Conservation (phyloP, 1,284 basidiomycete genomes). For the Omphalotus olearius region DNA sequence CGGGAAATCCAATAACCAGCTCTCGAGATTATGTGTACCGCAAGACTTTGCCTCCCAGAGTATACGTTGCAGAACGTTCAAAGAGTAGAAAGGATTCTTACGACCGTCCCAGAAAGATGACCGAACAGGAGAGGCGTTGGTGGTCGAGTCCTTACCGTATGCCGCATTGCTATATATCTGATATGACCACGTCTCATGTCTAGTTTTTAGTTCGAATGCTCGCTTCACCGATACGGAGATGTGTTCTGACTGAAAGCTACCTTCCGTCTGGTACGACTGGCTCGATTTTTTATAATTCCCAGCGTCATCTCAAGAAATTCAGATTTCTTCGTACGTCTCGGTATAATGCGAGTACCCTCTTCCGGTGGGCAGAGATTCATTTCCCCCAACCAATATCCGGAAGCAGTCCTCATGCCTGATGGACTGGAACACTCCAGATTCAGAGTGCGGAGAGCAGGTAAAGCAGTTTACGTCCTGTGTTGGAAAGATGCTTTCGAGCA, state of each 20-base stretch:
- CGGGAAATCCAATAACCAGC: constrained; percentile 47
- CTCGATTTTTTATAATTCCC: constrained; percentile 13
- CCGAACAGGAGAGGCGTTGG: constrained; percentile 54
- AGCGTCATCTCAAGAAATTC: constrained; percentile 4
- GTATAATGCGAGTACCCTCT: constrained; percentile 38
- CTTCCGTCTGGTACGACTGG: constrained; percentile 49
- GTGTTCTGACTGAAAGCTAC: constrained; percentile 42
- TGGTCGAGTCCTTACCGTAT: constrained; percentile 73
- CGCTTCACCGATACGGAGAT: constrained; percentile 54
- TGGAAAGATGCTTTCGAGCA: constrained; percentile 42
- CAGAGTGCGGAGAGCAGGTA: constrained; percentile 38
- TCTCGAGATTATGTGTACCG: constrained; percentile 44
- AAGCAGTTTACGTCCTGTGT: constrained; percentile 52
- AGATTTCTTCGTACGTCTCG: constrained; percentile 69
- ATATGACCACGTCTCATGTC: constrained; percentile 7
- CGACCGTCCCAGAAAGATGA: constrained; percentile 53
- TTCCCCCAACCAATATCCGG: constrained; percentile 1
- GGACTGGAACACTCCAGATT: constrained; percentile 65
- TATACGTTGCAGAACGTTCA: constrained; percentile 26
- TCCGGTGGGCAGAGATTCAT: constrained; percentile 15
- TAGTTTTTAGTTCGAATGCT: constrained; percentile 64
- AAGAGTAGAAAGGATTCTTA: constrained; percentile 20
- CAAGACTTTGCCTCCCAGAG: constrained; percentile 51
- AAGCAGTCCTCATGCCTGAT: constrained; percentile 48
- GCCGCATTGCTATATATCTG: constrained; percentile 23